Base-by-base conservation (phyloP, 2,329 filamentous ascomycete genomes). In the Leptoxyphium fumago region DNA sequence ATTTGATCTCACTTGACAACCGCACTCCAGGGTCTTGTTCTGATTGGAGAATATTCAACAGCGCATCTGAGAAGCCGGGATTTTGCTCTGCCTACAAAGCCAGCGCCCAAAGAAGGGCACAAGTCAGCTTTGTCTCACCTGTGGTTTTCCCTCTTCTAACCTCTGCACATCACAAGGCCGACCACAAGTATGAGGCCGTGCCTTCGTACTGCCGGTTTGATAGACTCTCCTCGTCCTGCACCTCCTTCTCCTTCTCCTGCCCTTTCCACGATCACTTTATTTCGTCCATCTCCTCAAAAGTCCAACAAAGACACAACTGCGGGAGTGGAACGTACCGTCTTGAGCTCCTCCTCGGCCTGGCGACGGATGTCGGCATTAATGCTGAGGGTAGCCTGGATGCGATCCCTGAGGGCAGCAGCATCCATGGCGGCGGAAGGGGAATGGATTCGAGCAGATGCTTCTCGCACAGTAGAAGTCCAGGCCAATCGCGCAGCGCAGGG, bases 21-120 rank as follows among this genome's bases (percentile, higher is more conserved):
- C 88, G 82, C 54, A 95, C 78, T 50, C 81, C 81, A 57, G 78
- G 73, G 55, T 94, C 84, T 66, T 88, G 83, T 67, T 98, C 91
- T 49, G 77, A 75, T 68, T 93, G 82, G 55, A 96, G 72, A 58
- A 98, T 87, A 62, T 93, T 85, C 58, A 95, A 73, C 50, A 96
- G 78, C 55, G 85, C 84, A 64, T 91, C 84, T 61, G 84, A 82
- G 65, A 98, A 96, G 52, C 88, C 88, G 48, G 83, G 73, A 64
- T 88, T 81, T 55, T 85, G 80, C 70, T 96, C 89, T 62, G 91
- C 86, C 87, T 95, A 48, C 43, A 50, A 45, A 44, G 42, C 46
- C 44, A 42, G 41, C 48, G 49, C 44, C 48, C 43, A 43, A 43
- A 29, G 29, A n/a, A 30, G 7, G 13, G 14, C 26, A 36, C 18